Evolutionary conservation across 2,329 filamentous ascomycete genomes (phyloP).

Genomic region (Penicillium sp.): DNA sequence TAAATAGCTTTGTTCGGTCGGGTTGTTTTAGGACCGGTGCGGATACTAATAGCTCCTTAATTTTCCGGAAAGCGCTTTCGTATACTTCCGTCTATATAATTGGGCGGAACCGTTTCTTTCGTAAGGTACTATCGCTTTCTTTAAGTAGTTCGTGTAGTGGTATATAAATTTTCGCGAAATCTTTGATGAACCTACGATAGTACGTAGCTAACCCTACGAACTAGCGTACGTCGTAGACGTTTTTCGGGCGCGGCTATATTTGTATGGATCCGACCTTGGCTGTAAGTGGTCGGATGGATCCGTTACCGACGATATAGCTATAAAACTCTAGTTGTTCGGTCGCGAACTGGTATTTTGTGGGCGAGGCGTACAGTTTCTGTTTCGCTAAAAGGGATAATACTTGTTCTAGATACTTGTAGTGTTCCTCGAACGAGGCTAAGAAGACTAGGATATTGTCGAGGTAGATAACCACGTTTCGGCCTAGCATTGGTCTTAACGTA

Average conservation of each 20-base stretch:
- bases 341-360: neutral
- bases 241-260: too few species aligned
- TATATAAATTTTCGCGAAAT: too few species aligned
- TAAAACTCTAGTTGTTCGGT: neutral
- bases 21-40: neutral
- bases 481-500: too few species aligned
- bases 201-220: too few species aligned
- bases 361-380: neutral
- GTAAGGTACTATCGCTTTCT: neutral
- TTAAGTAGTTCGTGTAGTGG: neutral
- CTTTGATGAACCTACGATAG: too few species aligned
- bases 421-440: neutral
- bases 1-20: too few species aligned
- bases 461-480: neutral
- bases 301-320: too few species aligned
- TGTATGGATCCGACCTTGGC: too few species aligned
- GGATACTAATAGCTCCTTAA: neutral
- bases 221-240: too few species aligned
- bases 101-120: neutral
- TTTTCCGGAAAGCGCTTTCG: too few species aligned
- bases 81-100: neutral
- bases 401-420: neutral
- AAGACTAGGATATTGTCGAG: slow-evolving; percentile 3
- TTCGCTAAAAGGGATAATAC: neutral
- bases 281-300: too few species aligned